phyloP scores from a whole-genome alignment of 345 rosid species.

The Lumnitzera racemosa region DNA sequence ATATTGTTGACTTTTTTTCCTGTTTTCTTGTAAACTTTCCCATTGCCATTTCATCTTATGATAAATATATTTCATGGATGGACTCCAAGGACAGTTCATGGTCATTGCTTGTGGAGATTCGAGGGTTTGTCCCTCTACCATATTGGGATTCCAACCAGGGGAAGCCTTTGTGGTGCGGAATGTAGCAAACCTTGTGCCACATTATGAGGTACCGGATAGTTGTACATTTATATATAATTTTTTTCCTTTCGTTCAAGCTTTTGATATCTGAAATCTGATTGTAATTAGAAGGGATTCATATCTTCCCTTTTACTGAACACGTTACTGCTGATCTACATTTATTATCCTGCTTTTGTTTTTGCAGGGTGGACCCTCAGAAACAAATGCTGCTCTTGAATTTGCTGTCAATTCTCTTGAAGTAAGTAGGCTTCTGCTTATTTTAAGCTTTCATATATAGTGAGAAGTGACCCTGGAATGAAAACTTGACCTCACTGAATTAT shows the following conservation, averaged over 20 bases:
- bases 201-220: slow-evolving; percentile 52
- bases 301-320: slow-evolving; percentile 1
- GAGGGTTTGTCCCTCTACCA: slow-evolving; percentile 86
- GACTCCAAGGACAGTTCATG: slow-evolving; percentile 58
- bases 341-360: slow-evolving; percentile 14
- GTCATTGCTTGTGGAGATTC: slow-evolving; percentile 98
- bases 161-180: slow-evolving; percentile 91
- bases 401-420: slow-evolving; percentile 76
- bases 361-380: slow-evolving; percentile 88
- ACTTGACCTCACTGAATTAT: no score
- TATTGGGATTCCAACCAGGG: slow-evolving; percentile 94
- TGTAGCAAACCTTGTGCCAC: slow-evolving; percentile 85
- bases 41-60: no score
- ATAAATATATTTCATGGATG: slow-evolving; percentile 6
- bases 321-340: not conserved
- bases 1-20: not conserved
- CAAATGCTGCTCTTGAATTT: slow-evolving; percentile 93
- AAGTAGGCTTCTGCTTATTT: slow-evolving; percentile 16
- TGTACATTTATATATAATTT: not conserved
- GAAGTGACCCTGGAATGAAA: not conserved
- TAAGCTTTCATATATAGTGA: slow-evolving; percentile 1
- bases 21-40: not conserved
- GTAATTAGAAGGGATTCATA: not conserved
- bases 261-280: not conserved
- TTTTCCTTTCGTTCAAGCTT: not conserved